These are phyloP conservation scores for Mediolabrus comicus DNA, from an alignment of 108 stramenopile genomes.

Conservation along the genomic window DNA sequence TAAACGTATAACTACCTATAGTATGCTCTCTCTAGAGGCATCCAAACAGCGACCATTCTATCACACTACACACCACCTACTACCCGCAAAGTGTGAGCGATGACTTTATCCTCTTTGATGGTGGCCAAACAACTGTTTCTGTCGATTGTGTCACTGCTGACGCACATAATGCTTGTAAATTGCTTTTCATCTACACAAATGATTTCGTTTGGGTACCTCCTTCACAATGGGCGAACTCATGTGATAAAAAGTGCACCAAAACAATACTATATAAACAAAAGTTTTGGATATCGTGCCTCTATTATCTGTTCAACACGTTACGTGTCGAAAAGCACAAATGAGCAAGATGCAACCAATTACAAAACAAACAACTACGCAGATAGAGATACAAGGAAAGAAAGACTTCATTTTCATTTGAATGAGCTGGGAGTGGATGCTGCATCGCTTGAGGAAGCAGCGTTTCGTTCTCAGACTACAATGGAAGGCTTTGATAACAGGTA, in stretches of 20 bases:
- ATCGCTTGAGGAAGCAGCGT: constrained; percentile 50
- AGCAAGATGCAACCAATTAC: neutral
- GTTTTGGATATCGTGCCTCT: neutral
- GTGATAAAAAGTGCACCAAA: neutral
- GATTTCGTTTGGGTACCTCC: neutral
- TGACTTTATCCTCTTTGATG: neutral
- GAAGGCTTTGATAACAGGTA: constrained; percentile 63
- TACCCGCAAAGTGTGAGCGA: no score
- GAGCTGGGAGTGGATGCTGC: constrained; percentile 50
- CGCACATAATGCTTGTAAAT: neutral
- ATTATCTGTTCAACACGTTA: neutral
- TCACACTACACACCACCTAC: no score
- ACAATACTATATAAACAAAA: neutral
- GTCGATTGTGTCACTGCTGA: neutral
- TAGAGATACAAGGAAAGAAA: constrained; percentile 23
- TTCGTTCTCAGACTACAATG: constrained; percentile 55
- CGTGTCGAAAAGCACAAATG: neutral
- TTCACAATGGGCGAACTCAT: neutral
- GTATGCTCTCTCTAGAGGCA: no score
- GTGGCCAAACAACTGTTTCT: neutral
- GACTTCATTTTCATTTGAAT: constrained; percentile 43
- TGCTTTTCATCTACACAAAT: neutral
- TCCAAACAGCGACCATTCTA: no score
- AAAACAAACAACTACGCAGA: neutral
- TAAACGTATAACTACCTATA: no score